Evolutionary conservation across 495 filamentous ascomycete genomes (phyloP), one percentile per base, ranked within the genome.

Genomic region (Xylaria intraflava): DNA sequence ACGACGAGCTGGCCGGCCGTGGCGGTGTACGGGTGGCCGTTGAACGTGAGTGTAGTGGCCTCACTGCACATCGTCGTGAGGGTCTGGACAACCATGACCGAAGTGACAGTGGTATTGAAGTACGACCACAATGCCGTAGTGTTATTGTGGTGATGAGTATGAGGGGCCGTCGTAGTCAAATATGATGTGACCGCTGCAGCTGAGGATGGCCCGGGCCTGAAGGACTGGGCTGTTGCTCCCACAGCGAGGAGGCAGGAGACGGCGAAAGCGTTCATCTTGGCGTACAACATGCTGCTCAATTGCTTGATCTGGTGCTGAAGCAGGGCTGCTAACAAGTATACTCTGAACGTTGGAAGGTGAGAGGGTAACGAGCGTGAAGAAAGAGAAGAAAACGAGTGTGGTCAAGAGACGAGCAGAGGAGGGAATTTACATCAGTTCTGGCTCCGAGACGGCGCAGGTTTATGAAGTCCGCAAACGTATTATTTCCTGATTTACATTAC

Each of bases 31-130:
- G 44, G 26, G 10, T 53, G 44, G 30, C 43, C 63, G 23, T 58
- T 56, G 51, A 60, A 63, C 14, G 55, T 66, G 3, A 69, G 19
- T 14, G 52, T 58, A 0, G 67, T 68, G 1, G 59, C 46, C 41
- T 61, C 43, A 11, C 51, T 35, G 50, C 62, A 69, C 45, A 55
- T 47, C 17, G 67, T 69, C 9, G 67, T 69, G 30, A 63, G 23
- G 39, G 57, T 23, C 10, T 49, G 43, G 4, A 65, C 63, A 6
- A 65, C 61, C 3, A 61, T 45, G 2, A 62, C 59, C 6, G 64
- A 60, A 0, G 64, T 59, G 8, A 62, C 55, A 3, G 60, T 60
- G 16, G 45, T 54, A 50, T 41, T 49, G 48, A 33, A 53, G 44
- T 31, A 53, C n/a, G 35, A 22, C 44, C 46, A 59, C 8, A 58